phyloP scores from a whole-genome alignment of 805 yeast genomes.

The Spathaspora boniae region DNA sequence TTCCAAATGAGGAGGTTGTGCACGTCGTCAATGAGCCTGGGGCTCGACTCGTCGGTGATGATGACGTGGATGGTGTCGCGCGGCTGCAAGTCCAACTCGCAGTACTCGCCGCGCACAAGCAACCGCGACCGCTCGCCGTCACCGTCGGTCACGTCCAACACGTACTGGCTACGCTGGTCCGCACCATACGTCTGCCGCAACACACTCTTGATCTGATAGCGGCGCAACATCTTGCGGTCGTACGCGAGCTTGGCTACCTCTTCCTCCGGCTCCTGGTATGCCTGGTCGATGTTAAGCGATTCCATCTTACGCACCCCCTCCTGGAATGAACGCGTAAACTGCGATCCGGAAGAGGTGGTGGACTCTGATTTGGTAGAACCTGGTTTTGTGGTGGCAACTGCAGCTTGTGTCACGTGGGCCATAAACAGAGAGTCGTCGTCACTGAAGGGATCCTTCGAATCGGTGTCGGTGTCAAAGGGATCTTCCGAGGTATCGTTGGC shows the following conservation, averaged over 20 bases:
- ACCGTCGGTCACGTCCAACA: slow-evolving; percentile 49
- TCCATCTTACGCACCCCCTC: slow-evolving; percentile 13
- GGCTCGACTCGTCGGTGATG: slow-evolving; percentile 37
- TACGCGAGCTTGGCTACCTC: slow-evolving; percentile 4
- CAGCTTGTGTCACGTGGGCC: slow-evolving; percentile 7
- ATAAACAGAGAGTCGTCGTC: slow-evolving; percentile 16
- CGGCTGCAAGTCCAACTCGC: slow-evolving; percentile 41
- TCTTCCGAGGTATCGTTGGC: slow-evolving; percentile 1
- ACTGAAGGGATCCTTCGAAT: slow-evolving; percentile 17
- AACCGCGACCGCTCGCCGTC: slow-evolving; percentile 34
- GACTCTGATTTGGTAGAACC: background rate
- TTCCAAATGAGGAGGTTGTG: slow-evolving; percentile 69
- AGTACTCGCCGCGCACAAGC: slow-evolving; percentile 61
- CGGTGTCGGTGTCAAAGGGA: slow-evolving; percentile 1
- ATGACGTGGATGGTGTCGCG: slow-evolving; percentile 64
- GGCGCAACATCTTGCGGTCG: slow-evolving; percentile 43
- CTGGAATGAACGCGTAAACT: slow-evolving; percentile 11
- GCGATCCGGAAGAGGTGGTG: background rate
- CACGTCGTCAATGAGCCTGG: slow-evolving; percentile 49
- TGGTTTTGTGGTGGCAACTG: background rate
- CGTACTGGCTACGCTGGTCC: slow-evolving; percentile 40
- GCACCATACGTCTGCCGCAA: slow-evolving; percentile 10
- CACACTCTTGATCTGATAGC: slow-evolving; percentile 44
- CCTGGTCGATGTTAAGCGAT: slow-evolving; percentile 7
- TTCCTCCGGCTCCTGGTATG: slow-evolving; percentile 3